phyloP scores from a whole-genome alignment of 1,284 basidiomycete species.

The Apiotrichum veenhuisii region DNA sequence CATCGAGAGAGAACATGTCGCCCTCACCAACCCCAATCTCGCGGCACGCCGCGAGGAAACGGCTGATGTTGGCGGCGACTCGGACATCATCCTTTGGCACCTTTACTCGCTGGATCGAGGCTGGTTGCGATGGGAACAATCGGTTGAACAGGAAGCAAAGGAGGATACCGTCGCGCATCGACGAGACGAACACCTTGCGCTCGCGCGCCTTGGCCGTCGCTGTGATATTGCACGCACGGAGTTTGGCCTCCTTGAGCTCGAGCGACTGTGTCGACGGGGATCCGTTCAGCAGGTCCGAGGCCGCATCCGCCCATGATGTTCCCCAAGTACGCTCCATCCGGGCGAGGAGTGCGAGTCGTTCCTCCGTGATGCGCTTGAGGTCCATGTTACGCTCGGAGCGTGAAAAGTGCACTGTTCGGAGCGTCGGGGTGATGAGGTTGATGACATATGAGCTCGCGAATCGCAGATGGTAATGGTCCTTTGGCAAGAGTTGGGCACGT shows the following conservation, averaged over 20 bases:
- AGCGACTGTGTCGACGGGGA: slow-evolving; percentile 14
- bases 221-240: slow-evolving; percentile 52
- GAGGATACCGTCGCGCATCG: slow-evolving; percentile 74
- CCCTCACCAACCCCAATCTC: slow-evolving; percentile 25
- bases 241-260: slow-evolving; percentile 45
- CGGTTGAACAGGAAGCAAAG: slow-evolving; percentile 61
- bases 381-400: slow-evolving; percentile 31
- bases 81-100: slow-evolving; percentile 34
- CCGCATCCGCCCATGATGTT: slow-evolving; percentile 52
- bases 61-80: slow-evolving; percentile 34
- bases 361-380: slow-evolving; percentile 60
- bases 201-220: slow-evolving; percentile 67
- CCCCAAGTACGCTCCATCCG: slow-evolving; percentile 70
- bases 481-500: slow-evolving; percentile 22
- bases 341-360: slow-evolving; percentile 58
- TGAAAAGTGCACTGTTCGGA: slow-evolving; percentile 26
- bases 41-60: slow-evolving; percentile 39
- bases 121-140: slow-evolving; percentile 34
- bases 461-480: slow-evolving; percentile 44
- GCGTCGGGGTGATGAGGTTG: slow-evolving; percentile 34
- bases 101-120: slow-evolving; percentile 36
- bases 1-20: slow-evolving; percentile 33
- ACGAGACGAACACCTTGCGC: slow-evolving; percentile 63
- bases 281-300: slow-evolving; percentile 17
- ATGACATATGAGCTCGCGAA: slow-evolving; percentile 41